phyloP scores from a whole-genome alignment of 768 basidiomycete genomes.

The Boletus rubescentipes region DNA sequence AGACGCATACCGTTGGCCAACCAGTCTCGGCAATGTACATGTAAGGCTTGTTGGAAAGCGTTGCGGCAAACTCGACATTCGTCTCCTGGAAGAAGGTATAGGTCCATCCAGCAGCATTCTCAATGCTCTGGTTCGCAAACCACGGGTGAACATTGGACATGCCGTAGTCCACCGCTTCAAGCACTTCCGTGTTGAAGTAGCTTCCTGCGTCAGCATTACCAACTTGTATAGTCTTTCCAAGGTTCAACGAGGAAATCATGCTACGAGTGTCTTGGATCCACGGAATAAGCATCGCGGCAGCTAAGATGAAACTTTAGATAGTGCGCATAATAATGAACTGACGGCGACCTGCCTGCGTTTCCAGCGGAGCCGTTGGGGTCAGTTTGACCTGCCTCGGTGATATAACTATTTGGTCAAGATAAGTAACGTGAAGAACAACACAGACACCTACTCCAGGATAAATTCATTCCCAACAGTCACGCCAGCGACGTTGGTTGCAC shows the following conservation, averaged over 20 bases:
- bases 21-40: slow-evolving; percentile 97
- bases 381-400: slow-evolving; percentile 47
- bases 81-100: slow-evolving; percentile 67
- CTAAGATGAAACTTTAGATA: slow-evolving; percentile 24
- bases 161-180: slow-evolving; percentile 66
- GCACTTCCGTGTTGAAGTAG: slow-evolving; percentile 73
- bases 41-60: slow-evolving; percentile 65
- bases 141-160: slow-evolving; percentile 93
- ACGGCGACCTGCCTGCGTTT: slow-evolving; percentile 32
- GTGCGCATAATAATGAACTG: background rate
- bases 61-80: slow-evolving; percentile 57
- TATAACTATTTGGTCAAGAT: slow-evolving; percentile 45
- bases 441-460: slow-evolving; percentile 63
- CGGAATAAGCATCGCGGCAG: slow-evolving; percentile 60
- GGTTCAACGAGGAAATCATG: slow-evolving; percentile 53
- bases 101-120: slow-evolving; percentile 79
- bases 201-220: slow-evolving; percentile 86
- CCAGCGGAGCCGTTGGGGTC: slow-evolving; percentile 61
- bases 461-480: slow-evolving; percentile 93
- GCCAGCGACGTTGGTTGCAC: slow-evolving; percentile 71
- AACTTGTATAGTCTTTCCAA: slow-evolving; percentile 63
- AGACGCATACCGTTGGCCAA: slow-evolving; percentile 65
- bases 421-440: background rate
- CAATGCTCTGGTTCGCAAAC: slow-evolving; percentile 80
- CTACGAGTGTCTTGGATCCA: slow-evolving; percentile 67